Conservation (phyloP, 768 basidiomycete species). For the Tricholoma flavovirens region DNA sequence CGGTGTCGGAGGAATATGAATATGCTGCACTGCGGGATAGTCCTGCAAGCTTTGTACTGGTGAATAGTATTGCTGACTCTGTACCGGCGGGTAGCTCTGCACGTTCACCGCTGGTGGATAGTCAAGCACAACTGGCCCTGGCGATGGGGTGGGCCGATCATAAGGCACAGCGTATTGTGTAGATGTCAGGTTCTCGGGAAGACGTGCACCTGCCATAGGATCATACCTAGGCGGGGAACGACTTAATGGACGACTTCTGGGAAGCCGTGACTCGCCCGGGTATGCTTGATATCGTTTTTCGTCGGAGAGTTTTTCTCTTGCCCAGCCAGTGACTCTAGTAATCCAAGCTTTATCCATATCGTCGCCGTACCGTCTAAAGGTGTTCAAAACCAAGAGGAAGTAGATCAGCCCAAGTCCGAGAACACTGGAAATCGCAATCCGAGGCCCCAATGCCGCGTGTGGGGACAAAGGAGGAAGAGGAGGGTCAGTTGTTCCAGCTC, state of each 20-base stretch:
- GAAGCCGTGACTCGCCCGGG: neutral
- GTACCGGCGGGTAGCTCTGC: neutral
- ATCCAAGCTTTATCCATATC: slow-evolving; percentile 31
- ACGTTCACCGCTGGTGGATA: neutral
- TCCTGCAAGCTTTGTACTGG: neutral
- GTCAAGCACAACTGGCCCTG: too few species aligned
- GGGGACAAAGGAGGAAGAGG: slow-evolving; percentile 15
- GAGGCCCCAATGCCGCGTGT: slow-evolving; percentile 29
- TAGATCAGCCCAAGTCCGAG: slow-evolving; percentile 49
- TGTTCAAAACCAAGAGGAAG: slow-evolving; percentile 44
- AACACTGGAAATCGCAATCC: slow-evolving; percentile 40
- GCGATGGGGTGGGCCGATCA: too few species aligned
- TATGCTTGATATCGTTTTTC: neutral
- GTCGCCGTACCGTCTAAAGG: slow-evolving; percentile 49
- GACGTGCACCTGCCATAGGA: too few species aligned
- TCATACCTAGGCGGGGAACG: too few species aligned
- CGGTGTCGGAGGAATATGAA: neutral
- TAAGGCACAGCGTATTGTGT: too few species aligned
- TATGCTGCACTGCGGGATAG: neutral
- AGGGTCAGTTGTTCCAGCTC: slow-evolving; percentile 35
- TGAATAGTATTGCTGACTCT: neutral
- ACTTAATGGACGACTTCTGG: neutral
- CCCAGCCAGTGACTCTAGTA: slow-evolving; percentile 21
- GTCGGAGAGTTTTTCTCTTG: neutral
- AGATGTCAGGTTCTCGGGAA: too few species aligned